Base-by-base conservation (phyloP, 768 basidiomycete species). In the Mrakia frigida region DNA sequence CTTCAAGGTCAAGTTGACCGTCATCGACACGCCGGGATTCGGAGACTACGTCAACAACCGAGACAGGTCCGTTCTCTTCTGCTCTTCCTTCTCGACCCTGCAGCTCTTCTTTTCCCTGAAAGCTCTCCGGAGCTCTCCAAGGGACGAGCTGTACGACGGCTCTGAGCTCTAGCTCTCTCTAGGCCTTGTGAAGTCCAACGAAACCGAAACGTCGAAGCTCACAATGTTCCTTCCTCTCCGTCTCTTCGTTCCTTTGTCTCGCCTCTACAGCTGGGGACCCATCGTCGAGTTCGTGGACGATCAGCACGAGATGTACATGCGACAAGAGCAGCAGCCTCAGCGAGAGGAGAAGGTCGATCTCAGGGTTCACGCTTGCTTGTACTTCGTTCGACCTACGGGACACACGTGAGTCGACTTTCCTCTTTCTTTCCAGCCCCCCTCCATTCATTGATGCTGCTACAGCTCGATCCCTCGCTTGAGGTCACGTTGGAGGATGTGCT, bases 21-120 rank as follows among this genome's bases (percentile, higher is more conserved):
- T 98, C 83, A 96, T 99, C 79, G 97, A 99, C 85, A 98, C 96
- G 16, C 97, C 97, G 74, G 97, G 97, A 39, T 99, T 98, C 79
- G 97, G 97, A 52, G 97, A 99, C 91, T 98, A 98, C 82, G 96
- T 99, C 86, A 99, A 99, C 92, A 99, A 99, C 88, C 89, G 93
- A 75, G 97, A 98, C 84, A 95, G 93, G 83, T 82, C 37, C 78
- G 82, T 31, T 21, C 70, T 39, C 43, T 28, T 75, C 1, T 50
- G 43, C 52, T 46, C 69, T 76, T 77, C 50, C 70, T 46, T 33
- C 53, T n/a, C 46, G 37, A n/a, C 60, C 31, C 65, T 23, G 10
- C 33, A n/a, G n/a, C n/a, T n/a, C n/a, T n/a, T n/a, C 33, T n/a
- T 3, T 18, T 73, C 16, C 21, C n/a, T n/a, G n/a, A n/a, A n/a